A percentile compares a stretch with the other conserved stretches of the same genome.
phyloP scores from a whole-genome alignment of 352 stramenopile genomes.

The Globisporangium echinulatum region DNA sequence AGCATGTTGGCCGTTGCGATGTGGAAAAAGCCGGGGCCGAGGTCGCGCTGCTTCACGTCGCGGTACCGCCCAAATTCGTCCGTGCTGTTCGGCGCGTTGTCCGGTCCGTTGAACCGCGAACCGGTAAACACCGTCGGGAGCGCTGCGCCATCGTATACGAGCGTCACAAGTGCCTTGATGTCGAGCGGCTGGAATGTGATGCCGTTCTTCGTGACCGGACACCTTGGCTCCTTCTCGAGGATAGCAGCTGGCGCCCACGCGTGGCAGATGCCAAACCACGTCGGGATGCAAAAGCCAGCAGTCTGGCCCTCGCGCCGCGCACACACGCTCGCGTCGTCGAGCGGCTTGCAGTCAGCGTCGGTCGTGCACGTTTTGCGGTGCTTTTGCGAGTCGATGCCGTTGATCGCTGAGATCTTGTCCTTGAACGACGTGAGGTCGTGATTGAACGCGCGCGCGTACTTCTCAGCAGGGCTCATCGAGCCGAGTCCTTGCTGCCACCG shows the following conservation, averaged over 20 bases:
- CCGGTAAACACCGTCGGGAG: conserved; percentile 51
- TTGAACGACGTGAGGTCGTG: conserved; percentile 31
- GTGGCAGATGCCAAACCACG: conserved; percentile 58
- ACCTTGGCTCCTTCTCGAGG: conserved; percentile 39
- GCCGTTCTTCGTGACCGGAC: conserved; percentile 40
- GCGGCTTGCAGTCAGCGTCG: conserved; percentile 21
- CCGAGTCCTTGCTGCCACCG: conserved; percentile 26
- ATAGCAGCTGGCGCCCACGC: conserved; percentile 53
- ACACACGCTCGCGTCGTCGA: conserved; percentile 39
- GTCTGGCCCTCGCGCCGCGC: conserved; percentile 24
- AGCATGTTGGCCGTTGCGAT: conserved; percentile 48
- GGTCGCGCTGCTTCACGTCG: conserved; percentile 29
- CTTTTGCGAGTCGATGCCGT: conserved; percentile 37
- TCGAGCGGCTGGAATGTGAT: conserved; percentile 51
- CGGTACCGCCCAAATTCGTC: conserved; percentile 44
- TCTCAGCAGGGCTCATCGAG: conserved; percentile 34
- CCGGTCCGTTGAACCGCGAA: conserved; percentile 40
- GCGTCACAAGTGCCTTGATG: conserved; percentile 49
- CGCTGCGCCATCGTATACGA: conserved; percentile 43
- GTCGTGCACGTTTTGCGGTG: conserved; percentile 22
- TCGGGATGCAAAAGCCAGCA: conserved; percentile 41
- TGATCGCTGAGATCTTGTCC: conserved; percentile 38
- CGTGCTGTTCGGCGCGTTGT: conserved; percentile 30
- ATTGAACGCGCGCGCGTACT: conserved; percentile 45
- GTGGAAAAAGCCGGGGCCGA: conserved; percentile 52